Evolutionary conservation across 176 grass and related monocot species (phyloP).

Genomic region (Avena eriantha): DNA sequence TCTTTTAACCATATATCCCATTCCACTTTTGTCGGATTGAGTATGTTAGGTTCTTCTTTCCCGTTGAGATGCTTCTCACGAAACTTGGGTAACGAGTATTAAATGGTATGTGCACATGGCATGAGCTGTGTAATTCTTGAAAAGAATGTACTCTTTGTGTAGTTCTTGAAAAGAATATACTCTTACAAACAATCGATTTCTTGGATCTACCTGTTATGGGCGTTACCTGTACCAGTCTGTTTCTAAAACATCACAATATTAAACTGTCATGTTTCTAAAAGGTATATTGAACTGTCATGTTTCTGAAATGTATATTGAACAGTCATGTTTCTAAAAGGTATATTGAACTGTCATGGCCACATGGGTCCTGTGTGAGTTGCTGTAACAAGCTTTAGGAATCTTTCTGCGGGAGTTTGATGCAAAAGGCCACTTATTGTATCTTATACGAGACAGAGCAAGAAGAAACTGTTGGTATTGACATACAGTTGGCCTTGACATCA

Average conservation of each 20-base stretch:
- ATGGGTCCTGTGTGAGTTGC: not conserved
- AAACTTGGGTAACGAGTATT: slow-evolving; percentile 27
- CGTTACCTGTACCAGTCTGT: slow-evolving; percentile 9
- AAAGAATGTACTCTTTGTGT: slow-evolving; percentile 17
- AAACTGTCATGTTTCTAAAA: not conserved
- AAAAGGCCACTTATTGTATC: not conserved
- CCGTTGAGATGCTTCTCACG: not conserved
- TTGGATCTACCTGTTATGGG: not conserved
- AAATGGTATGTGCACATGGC: slow-evolving; percentile 34
- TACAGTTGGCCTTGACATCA: not conserved
- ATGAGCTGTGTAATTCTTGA: slow-evolving; percentile 40
- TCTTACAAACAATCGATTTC: not conserved
- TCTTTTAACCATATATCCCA: not conserved
- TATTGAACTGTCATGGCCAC: not conserved
- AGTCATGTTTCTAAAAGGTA: not conserved
- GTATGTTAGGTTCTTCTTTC: not conserved
- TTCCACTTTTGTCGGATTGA: not conserved
- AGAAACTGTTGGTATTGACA: not conserved
- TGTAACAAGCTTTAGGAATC: not conserved
- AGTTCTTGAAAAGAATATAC: slow-evolving; percentile 21
- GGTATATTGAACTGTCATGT: not conserved
- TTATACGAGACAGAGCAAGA: not conserved
- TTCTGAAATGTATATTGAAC: not conserved
- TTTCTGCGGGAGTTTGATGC: not conserved
- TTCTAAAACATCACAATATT: not conserved